phyloP scores from a whole-genome alignment of 2,329 filamentous ascomycete genomes.

The Claviceps quebecensis region DNA sequence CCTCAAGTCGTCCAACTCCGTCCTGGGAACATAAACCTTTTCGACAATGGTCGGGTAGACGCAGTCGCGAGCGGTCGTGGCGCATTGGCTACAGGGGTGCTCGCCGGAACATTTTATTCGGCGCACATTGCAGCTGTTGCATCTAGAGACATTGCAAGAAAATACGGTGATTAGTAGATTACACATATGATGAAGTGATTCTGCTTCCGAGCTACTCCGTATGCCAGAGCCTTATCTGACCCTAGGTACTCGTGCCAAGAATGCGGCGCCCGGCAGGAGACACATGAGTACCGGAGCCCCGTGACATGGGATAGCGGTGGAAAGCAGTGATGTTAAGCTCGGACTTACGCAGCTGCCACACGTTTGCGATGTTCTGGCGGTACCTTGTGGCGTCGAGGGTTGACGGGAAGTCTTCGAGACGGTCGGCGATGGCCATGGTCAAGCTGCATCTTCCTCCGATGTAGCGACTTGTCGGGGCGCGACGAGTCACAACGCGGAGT shows the following conservation, averaged over 20 bases:
- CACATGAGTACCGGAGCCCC: too few relatives aligned
- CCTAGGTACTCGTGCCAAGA: too few relatives aligned
- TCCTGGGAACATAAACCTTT: constrained; percentile 27
- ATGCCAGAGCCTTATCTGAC: too few relatives aligned
- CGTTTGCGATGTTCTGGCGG: constrained; percentile 32
- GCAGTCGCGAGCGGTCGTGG: constrained; percentile 28
- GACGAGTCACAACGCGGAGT: background rate
- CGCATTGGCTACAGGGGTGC: constrained; percentile 32
- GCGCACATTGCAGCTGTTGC: constrained; percentile 38
- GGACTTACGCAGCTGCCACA: constrained; percentile 31
- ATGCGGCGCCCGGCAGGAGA: too few relatives aligned
- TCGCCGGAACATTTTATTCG: constrained; percentile 39
- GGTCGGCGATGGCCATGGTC: constrained; percentile 14
- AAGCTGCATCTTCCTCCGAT: constrained; percentile 12
- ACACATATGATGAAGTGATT: too few relatives aligned
- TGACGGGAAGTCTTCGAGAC: constrained; percentile 31
- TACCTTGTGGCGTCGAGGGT: constrained; percentile 35
- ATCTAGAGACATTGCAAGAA: constrained; percentile 17
- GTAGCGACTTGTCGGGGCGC: background rate
- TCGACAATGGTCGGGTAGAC: constrained; percentile 31
- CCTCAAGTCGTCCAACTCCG: constrained; percentile 27
- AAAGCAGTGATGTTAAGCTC: too few relatives aligned
- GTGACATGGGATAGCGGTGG: too few relatives aligned
- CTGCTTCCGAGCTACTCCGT: too few relatives aligned
- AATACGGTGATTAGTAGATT: too few relatives aligned